Conservation (phyloP, 1,284 basidiomycete genomes). For the Leccinum ponderosum region DNA sequence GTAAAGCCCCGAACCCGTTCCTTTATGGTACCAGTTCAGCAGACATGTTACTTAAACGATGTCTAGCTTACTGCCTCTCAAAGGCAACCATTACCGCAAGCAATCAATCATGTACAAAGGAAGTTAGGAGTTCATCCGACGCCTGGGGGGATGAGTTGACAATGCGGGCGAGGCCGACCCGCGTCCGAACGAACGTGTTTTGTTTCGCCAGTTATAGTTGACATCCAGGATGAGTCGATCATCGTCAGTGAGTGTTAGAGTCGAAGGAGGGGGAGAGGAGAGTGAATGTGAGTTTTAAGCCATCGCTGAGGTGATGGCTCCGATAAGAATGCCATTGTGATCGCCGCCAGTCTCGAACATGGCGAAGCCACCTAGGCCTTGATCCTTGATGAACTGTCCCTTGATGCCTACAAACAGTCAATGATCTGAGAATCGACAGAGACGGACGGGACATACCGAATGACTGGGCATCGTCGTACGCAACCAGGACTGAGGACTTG, state of each 20-base stretch:
- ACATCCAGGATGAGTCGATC: slow-evolving; percentile 29
- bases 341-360: slow-evolving; percentile 69
- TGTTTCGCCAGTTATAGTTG: background rate
- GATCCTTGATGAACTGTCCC: slow-evolving; percentile 54
- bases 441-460: slow-evolving; percentile 37
- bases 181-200: background rate
- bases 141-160: background rate
- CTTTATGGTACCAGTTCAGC: background rate
- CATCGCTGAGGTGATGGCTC: slow-evolving; percentile 46
- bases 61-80: slow-evolving; percentile 8
- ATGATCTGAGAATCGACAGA: background rate
- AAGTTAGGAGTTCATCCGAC: slow-evolving; percentile 1
- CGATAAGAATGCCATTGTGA: slow-evolving; percentile 53
- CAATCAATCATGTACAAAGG: background rate
- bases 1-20: background rate
- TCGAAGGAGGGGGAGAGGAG: slow-evolving; percentile 8
- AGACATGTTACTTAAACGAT: background rate
- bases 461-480: slow-evolving; percentile 60
- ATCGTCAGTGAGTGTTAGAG: slow-evolving; percentile 11
- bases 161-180: background rate
- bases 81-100: slow-evolving; percentile 4
- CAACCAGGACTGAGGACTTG: slow-evolving; percentile 51
- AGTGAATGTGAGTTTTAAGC: slow-evolving; percentile 18
- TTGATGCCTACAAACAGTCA: slow-evolving; percentile 41
- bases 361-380: slow-evolving; percentile 59